Conservation (phyloP, 1,284 basidiomycete genomes). For the Earliella scabrosa region DNA sequence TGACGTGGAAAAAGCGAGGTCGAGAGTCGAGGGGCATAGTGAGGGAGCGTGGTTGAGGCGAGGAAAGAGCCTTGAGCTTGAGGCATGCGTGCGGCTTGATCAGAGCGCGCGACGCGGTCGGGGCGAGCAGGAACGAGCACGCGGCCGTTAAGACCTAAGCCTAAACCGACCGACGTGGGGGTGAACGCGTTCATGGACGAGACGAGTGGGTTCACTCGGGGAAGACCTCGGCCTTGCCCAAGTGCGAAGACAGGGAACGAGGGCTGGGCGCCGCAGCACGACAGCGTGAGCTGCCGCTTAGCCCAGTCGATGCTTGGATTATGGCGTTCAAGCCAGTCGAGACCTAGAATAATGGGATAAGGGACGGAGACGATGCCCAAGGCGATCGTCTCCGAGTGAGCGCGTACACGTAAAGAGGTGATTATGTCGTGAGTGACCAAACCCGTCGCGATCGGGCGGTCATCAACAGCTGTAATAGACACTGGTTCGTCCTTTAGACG, state of each 20-base stretch:
- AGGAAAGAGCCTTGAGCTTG: conserved; percentile 6
- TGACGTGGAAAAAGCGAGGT: neutral
- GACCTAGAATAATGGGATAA: conserved; percentile 27
- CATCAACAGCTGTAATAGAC: conserved; percentile 40
- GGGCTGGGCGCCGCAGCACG: conserved; percentile 26
- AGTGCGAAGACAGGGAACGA: conserved; percentile 27
- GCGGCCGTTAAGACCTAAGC: conserved; percentile 19
- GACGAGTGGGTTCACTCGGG: conserved; percentile 6
- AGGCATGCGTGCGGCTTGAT: conserved; percentile 6
- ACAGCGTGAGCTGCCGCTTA: conserved; percentile 22
- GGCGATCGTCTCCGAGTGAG: conserved; percentile 28
- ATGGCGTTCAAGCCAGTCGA: conserved; percentile 31
- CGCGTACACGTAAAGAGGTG: conserved; percentile 27
- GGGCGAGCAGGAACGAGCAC: neutral
- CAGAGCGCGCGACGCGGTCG: conserved; percentile 7
- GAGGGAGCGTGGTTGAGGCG: conserved; percentile 3
- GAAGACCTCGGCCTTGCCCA: conserved; percentile 27
- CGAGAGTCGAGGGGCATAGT: conserved; percentile 7
- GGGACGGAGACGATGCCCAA: conserved; percentile 27
- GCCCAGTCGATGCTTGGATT: conserved; percentile 32
- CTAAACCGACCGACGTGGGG: conserved; percentile 12
- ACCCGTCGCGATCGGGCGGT: conserved; percentile 40
- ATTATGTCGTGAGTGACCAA: conserved; percentile 41
- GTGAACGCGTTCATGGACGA: neutral
- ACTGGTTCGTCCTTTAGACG: conserved; percentile 32